phyloP scores from a whole-genome alignment of 805 yeast genomes.

The Zygosaccharomyces kombuchaensis region DNA sequence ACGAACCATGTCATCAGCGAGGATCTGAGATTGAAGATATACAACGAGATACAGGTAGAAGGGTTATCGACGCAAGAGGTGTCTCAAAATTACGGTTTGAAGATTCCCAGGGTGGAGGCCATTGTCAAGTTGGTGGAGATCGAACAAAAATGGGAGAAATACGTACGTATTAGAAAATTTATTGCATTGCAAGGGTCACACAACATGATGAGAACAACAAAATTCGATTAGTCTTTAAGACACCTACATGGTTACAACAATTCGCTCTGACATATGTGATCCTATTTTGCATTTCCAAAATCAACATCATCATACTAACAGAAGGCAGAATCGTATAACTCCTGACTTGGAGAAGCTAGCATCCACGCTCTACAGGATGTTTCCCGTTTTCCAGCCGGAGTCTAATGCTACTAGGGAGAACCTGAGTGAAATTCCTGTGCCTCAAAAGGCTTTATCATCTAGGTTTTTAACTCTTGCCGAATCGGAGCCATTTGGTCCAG shows the following conservation, averaged over 20 bases:
- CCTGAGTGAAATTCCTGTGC: conserved; percentile 90
- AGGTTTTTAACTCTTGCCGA: conserved; percentile 88
- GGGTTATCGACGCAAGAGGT: conserved; percentile 63
- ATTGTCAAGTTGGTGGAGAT: conserved; percentile 61
- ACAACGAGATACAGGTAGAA: conserved; percentile 49
- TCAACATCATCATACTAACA: background rate
- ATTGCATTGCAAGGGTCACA: background rate
- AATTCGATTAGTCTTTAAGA: conserved; percentile 80
- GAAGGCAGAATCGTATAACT: conserved; percentile 43
- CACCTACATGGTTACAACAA: conserved; percentile 51
- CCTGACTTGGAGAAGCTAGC: conserved; percentile 58
- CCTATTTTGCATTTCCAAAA: conserved; percentile 3
- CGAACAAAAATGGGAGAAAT: conserved; percentile 56
- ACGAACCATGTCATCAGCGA: conserved; percentile 61
- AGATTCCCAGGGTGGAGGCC: conserved; percentile 88
- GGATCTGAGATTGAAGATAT: conserved; percentile 56
- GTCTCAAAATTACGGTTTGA: conserved; percentile 73
- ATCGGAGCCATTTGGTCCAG: conserved; percentile 91
- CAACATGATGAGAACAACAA: conserved; percentile 45
- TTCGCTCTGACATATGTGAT: conserved; percentile 18
- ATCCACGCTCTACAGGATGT: conserved; percentile 65
- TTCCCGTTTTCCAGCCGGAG: conserved; percentile 61
- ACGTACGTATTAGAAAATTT: conserved; percentile 46
- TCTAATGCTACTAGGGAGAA: conserved; percentile 48
- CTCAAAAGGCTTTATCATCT: conserved; percentile 74